Evolutionary conservation across 1,284 basidiomycete species (phyloP).

Genomic region (Ustilago loliicola): DNA sequence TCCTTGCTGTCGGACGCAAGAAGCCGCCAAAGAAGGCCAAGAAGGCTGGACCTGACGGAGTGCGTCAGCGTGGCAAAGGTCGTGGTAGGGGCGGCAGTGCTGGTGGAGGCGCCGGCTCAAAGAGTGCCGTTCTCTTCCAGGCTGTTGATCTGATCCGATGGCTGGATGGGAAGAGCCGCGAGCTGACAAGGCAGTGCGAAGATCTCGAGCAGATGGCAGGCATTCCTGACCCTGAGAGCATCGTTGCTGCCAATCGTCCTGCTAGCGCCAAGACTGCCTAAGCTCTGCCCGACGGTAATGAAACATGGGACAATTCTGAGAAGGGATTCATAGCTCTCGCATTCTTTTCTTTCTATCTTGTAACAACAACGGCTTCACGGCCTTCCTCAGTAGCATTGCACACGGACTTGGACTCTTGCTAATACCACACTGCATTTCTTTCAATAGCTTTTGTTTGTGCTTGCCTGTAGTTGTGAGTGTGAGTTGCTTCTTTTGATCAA

Average conservation of each 20-base stretch:
- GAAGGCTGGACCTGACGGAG: constrained; percentile 49
- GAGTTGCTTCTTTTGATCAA: no score
- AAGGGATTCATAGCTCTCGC: neutral
- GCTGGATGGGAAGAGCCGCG: constrained; percentile 62
- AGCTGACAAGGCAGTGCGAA: constrained; percentile 54
- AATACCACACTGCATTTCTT: constrained; percentile 16
- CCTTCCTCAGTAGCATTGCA: constrained; percentile 4
- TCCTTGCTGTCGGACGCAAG: constrained; percentile 52
- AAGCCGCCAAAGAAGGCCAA: constrained; percentile 58
- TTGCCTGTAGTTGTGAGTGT: neutral
- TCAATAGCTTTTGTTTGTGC: neutral
- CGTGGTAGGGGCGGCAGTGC: constrained; percentile 66
- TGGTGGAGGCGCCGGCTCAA: constrained; percentile 66
- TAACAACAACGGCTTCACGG: constrained; percentile 2
- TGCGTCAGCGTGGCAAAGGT: constrained; percentile 62
- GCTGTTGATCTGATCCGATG: constrained; percentile 68
- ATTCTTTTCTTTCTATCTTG: constrained; percentile 12
- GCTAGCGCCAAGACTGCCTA: constrained; percentile 27
- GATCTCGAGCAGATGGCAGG: constrained; percentile 55
- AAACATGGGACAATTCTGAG: neutral
- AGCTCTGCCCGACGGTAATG: neutral
- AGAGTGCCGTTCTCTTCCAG: constrained; percentile 68
- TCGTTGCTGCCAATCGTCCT: constrained; percentile 38
- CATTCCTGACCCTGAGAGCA: constrained; percentile 35
- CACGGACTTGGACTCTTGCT: constrained; percentile 11